These are phyloP conservation scores for Penicillium aurantiogriseum DNA, from an alignment of 2,329 filamentous ascomycete species.

Conservation along the genomic window DNA sequence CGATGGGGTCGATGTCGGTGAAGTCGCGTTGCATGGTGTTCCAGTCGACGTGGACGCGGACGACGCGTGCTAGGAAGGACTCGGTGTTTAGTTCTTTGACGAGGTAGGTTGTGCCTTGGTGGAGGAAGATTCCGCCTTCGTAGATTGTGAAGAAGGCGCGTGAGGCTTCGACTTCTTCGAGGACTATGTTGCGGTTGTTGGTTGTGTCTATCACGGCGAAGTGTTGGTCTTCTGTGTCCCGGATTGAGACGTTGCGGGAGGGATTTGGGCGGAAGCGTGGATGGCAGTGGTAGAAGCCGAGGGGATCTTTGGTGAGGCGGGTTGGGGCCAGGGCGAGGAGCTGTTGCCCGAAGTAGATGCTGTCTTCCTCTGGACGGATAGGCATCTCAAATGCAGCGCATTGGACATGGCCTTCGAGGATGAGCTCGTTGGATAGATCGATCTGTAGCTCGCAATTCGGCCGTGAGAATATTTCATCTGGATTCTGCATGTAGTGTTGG, in stretches of 20 bases:
- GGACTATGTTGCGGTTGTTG: slow-evolving; percentile 74
- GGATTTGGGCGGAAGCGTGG: slow-evolving; percentile 83
- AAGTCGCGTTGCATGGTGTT: slow-evolving; percentile 89
- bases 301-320: slow-evolving; percentile 68
- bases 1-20: slow-evolving; percentile 89
- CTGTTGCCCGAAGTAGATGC: slow-evolving; percentile 73
- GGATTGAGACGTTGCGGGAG: slow-evolving; percentile 78
- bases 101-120: slow-evolving; percentile 90
- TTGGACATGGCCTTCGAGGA: slow-evolving; percentile 90
- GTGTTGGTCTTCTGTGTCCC: slow-evolving; percentile 86
- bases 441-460: slow-evolving; percentile 87
- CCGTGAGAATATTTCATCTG: slow-evolving; percentile 84
- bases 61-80: slow-evolving; percentile 78
- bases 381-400: slow-evolving; percentile 96
- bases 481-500: slow-evolving; percentile 96
- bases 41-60: slow-evolving; percentile 90
- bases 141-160: slow-evolving; percentile 96
- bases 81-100: slow-evolving; percentile 86
- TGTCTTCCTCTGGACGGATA: slow-evolving; percentile 73
- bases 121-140: slow-evolving; percentile 93
- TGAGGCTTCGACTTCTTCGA: slow-evolving; percentile 94
- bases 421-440: slow-evolving; percentile 86
- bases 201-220: slow-evolving; percentile 89
- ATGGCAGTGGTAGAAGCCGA: slow-evolving; percentile 87
- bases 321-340: slow-evolving; percentile 70